A percentile compares a stretch with the other conserved stretches of the same genome.
These are phyloP conservation scores for Penicillium vulpinum DNA, from an alignment of 2,329 filamentous ascomycete genomes.

Conservation along the genomic window DNA sequence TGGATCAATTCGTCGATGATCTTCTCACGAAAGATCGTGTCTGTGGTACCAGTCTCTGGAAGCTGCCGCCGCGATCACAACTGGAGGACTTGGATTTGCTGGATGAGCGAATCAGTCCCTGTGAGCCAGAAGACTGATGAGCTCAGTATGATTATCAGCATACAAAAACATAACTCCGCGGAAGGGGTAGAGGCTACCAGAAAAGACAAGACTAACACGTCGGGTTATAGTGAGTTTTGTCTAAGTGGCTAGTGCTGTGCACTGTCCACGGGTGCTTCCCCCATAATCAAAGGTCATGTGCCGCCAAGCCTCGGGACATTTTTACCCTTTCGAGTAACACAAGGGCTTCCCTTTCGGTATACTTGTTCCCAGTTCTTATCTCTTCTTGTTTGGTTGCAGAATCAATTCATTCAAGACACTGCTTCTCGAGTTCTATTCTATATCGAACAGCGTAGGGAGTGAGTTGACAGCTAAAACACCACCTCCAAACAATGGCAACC, in stretches of 20 bases:
- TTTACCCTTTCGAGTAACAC: conserved; percentile 34
- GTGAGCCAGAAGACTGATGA: conserved; percentile 2
- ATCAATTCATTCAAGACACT: background rate
- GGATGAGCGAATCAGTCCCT: conserved; percentile 78
- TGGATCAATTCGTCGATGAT: conserved; percentile 95
- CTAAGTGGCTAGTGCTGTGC: background rate
- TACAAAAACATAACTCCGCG: background rate
- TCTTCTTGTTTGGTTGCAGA: background rate
- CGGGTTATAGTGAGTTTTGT: background rate
- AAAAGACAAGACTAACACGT: conserved; percentile 1
- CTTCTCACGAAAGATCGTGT: conserved; percentile 84
- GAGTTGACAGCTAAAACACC: background rate
- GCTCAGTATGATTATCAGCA: background rate
- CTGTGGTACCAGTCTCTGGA: conserved; percentile 89
- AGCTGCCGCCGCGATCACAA: conserved; percentile 77
- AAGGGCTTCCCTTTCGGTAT: conserved; percentile 27
- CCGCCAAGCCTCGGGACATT: conserved; percentile 28
- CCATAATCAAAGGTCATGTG: background rate
- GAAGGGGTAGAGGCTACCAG: background rate
- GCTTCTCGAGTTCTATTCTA: background rate
- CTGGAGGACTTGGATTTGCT: conserved; percentile 87
- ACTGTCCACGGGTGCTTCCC: background rate
- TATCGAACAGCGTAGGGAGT: background rate
- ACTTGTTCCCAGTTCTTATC: conserved; percentile 20
- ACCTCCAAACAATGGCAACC: background rate